Conservation (phyloP, 306 rosid species). For the Purshia tridentata region DNA sequence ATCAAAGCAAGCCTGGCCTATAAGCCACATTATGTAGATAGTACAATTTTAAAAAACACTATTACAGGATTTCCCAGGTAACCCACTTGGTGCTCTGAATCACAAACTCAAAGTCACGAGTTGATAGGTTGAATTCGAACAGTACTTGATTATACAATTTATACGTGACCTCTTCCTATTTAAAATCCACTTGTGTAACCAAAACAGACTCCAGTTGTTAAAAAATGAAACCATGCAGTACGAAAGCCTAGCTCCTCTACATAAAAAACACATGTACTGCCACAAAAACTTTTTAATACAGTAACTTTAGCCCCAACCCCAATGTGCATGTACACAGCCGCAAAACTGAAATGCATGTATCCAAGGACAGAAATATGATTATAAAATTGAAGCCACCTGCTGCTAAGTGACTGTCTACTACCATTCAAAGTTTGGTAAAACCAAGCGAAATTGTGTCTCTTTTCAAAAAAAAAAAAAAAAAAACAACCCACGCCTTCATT, state of each 20-base stretch:
- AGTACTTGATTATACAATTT: not conserved
- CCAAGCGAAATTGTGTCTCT: too few relatives aligned
- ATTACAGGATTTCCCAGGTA: not conserved
- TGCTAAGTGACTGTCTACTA: not conserved
- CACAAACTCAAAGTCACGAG: too few relatives aligned
- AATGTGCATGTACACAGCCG: slow-evolving; percentile 6
- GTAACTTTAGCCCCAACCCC: not conserved
- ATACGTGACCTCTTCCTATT: not conserved
- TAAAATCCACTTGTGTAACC: not conserved
- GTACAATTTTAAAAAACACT: not conserved
- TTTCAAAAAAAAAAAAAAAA: too few relatives aligned
- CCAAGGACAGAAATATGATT: not conserved
- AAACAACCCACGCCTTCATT: too few relatives aligned
- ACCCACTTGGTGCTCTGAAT: not conserved
- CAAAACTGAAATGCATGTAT: slow-evolving; percentile 13
- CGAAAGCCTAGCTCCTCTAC: not conserved
- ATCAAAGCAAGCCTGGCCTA: slow-evolving; percentile 24
- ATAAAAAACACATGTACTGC: slow-evolving; percentile 10
- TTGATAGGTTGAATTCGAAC: not conserved
- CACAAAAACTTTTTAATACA: not conserved
- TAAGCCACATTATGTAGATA: slow-evolving; percentile 13
- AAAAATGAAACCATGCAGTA: slow-evolving; percentile 1
- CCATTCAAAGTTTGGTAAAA: too few relatives aligned
- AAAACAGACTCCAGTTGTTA: not conserved
- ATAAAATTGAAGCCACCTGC: not conserved